Evolutionary conservation across 106 monocot genomes (phyloP).

Genomic region (Narthecium ossifragum): DNA sequence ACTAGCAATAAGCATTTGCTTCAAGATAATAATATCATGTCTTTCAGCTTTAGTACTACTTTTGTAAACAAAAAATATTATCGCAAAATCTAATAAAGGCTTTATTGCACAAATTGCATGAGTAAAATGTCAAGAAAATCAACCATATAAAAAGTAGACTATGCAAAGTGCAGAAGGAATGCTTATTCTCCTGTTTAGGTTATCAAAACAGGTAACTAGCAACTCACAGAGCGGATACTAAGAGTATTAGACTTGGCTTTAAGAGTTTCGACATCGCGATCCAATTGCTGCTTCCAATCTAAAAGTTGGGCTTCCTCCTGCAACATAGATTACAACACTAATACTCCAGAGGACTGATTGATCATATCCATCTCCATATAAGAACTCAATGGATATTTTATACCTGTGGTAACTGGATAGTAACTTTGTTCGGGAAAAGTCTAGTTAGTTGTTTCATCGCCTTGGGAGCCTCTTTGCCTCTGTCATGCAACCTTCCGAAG

Average conservation of each 20-base stretch:
- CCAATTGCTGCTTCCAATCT: conserved; percentile 84
- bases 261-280: conserved; percentile 90
- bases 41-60: too few relatives aligned
- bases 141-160: too few relatives aligned
- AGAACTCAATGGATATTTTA: too few relatives aligned
- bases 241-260: conserved; percentile 81
- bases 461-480: conserved; percentile 82
- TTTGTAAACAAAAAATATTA: too few relatives aligned
- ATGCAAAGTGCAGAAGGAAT: too few relatives aligned
- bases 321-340: not conserved
- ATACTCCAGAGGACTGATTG: not conserved
- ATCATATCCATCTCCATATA: not conserved
- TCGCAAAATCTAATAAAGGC: too few relatives aligned
- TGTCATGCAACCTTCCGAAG: conserved; percentile 78
- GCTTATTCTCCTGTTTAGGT: too few relatives aligned
- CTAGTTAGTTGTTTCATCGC: conserved; percentile 75
- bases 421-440: conserved; percentile 89
- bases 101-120: too few relatives aligned
- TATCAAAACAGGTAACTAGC: not conserved
- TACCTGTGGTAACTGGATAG: conserved; percentile 86
- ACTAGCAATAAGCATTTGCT: too few relatives aligned
- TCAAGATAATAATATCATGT: too few relatives aligned
- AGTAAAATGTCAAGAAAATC: too few relatives aligned
- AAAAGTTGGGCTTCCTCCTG: conserved; percentile 74
- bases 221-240: conserved; percentile 76